Evolutionary conservation across 1,284 basidiomycete genomes (phyloP).

Genomic region (Golubevia pallescens): DNA sequence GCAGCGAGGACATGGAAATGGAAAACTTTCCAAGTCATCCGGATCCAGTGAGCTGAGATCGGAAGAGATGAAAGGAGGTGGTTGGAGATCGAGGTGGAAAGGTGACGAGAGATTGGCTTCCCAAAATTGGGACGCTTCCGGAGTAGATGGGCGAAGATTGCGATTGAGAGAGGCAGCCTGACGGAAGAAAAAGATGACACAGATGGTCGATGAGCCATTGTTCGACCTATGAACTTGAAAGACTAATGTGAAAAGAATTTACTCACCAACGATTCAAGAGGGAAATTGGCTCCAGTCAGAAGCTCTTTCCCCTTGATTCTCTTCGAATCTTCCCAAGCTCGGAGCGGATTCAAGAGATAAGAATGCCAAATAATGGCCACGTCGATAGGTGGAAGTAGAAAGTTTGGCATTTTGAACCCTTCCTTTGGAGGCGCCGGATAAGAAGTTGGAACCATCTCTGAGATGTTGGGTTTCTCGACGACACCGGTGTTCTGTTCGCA

Average conservation of each 20-base stretch:
- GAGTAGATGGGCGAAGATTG: neutral
- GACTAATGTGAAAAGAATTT: too few species aligned
- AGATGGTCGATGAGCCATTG: too few species aligned
- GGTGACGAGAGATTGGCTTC: neutral
- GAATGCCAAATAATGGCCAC: conserved; percentile 40
- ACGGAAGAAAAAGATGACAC: neutral
- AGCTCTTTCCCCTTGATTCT: too few species aligned
- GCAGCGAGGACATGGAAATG: neutral
- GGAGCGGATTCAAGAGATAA: conserved; percentile 27
- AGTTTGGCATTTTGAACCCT: conserved; percentile 15
- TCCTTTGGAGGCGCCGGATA: neutral
- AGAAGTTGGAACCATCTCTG: conserved; percentile 3
- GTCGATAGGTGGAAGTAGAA: conserved; percentile 36
- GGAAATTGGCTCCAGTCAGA: too few species aligned
- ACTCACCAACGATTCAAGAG: too few species aligned
- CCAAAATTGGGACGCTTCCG: conserved; percentile 1
- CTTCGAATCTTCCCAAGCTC: conserved; percentile 1
- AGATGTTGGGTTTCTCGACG: conserved; percentile 6
- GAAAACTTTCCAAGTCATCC: too few species aligned
- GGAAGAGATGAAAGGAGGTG: conserved; percentile 3
- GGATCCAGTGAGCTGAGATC: too few species aligned
- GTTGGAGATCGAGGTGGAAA: conserved; percentile 7
- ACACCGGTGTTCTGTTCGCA: neutral
- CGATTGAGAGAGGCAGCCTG: conserved; percentile 8
- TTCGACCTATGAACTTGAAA: too few species aligned